Base-by-base conservation (phyloP, 371 early-diverging fungal species). In the Umbelopsis sp. region DNA sequence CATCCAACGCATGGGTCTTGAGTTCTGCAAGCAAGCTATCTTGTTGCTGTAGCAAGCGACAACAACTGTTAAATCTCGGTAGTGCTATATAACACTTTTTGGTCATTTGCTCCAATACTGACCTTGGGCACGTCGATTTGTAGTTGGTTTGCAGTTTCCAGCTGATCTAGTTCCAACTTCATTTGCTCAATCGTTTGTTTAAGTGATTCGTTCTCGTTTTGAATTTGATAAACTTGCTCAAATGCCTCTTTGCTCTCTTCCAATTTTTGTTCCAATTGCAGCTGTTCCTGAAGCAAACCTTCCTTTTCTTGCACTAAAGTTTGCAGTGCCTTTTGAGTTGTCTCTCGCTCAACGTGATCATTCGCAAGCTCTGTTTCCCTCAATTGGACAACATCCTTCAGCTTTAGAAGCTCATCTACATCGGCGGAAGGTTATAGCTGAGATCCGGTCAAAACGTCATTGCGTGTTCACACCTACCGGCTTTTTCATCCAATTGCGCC, bases 191-290 rank as follows among this genome's bases (percentile, higher is more conserved):
- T 8, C 32, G 29, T 35, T 35, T 57, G 35, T 7, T 57, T 57
- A 18, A 57, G 57, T 11, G 9, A 32, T 57, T 57, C 57, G 18
- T 57, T 57, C 35, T 57, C 57, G n/a, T 29, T 57, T 18, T 57
- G 57, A 11, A 57, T 35, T n/a, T 57, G 29, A 35, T 57, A 57
- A 4, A 57, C 57, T 57, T 57, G 57, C 35, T 57, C 57, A 57
- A 57, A 57, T 35, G 57, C 57, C n/a, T 57, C 57, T 29, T 57
- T 57, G 18, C 57, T 57, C 57, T 57, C 57, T 35, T 57, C 57
- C 29, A 57, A 29, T 18, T 35, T 29, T 14, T 57, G 29, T 57
- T 57, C 57, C 14, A 57, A 12, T 57, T 57, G 35, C 29, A 16
- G 35, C 57, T 57, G 57, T 18, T 35, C 57, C 7, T 57, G 57